Conservation (phyloP, 176 grass and related monocot genomes). For the Oropetium thomaeum region DNA sequence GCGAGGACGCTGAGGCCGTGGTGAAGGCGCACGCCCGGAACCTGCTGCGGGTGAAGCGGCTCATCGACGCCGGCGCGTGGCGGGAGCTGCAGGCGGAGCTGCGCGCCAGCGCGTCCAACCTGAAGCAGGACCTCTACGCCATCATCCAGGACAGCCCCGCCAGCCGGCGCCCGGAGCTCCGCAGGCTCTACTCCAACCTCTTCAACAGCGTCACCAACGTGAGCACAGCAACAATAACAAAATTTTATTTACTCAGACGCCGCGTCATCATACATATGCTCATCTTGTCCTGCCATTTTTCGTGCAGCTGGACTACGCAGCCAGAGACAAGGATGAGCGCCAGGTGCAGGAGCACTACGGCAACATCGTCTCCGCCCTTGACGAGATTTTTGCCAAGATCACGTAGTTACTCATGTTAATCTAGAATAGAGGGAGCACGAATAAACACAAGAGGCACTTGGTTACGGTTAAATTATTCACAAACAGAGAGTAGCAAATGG, state of each 20-base stretch:
- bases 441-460: background rate
- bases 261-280: background rate
- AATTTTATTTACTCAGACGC: background rate
- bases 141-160: slow-evolving; percentile 69
- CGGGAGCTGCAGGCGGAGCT: slow-evolving; percentile 56
- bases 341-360: slow-evolving; percentile 50
- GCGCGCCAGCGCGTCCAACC: slow-evolving; percentile 52
- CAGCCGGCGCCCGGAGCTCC: slow-evolving; percentile 50
- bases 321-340: slow-evolving; percentile 53
- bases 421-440: background rate
- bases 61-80: slow-evolving; percentile 76
- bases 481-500: slow-evolving; percentile 13
- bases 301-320: slow-evolving; percentile 65
- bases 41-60: slow-evolving; percentile 54
- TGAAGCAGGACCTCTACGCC: slow-evolving; percentile 87
- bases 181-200: slow-evolving; percentile 71
- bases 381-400: slow-evolving; percentile 67
- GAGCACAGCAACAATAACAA: background rate
- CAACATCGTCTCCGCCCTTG: slow-evolving; percentile 54
- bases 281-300: background rate
- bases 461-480: background rate
- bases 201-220: slow-evolving; percentile 75
- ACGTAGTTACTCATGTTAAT: slow-evolving; percentile 4
- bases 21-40: slow-evolving; percentile 57
- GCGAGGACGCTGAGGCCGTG: slow-evolving; percentile 60